These are phyloP conservation scores for Lepidium africanum DNA, from an alignment of 345 rosid species.

Conservation along the genomic window DNA sequence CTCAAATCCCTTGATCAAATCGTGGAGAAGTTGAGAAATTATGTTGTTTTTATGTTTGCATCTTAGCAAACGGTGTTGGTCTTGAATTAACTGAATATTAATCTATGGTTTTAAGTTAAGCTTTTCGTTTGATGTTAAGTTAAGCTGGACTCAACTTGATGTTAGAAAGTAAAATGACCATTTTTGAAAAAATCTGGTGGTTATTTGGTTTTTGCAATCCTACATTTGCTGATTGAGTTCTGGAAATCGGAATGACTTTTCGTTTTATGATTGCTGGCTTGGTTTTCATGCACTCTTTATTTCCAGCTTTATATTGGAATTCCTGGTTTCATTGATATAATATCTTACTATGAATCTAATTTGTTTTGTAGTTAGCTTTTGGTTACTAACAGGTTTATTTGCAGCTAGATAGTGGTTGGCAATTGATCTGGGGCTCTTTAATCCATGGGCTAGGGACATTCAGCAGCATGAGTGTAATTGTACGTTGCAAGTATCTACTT, in stretches of 20 bases:
- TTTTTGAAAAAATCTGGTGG: not conserved
- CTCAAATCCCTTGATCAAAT: not conserved
- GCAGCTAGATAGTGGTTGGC: slow-evolving; percentile 74
- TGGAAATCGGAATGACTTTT: not conserved
- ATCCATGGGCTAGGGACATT: slow-evolving; percentile 73
- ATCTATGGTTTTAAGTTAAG: not conserved
- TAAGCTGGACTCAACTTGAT: not conserved
- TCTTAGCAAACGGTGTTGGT: slow-evolving; percentile 5
- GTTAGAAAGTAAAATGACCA: not conserved
- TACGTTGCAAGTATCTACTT: slow-evolving; percentile 40
- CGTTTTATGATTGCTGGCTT: not conserved
- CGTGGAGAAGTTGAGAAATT: not conserved
- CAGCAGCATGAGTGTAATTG: slow-evolving; percentile 58
- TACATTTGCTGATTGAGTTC: slow-evolving; percentile 2
- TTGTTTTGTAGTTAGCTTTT: slow-evolving; percentile 11
- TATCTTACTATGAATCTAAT: not conserved
- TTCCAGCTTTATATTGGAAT: not conserved
- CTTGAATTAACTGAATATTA: not conserved
- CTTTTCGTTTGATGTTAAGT: slow-evolving; percentile 7
- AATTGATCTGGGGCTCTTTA: slow-evolving; percentile 61
- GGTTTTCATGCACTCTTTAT: not conserved
- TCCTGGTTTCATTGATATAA: not conserved
- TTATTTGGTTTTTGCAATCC: not conserved
- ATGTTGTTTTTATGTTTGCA: slow-evolving; percentile 6
- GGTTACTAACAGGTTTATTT: slow-evolving; percentile 19